Evolutionary conservation across 495 filamentous ascomycete species (phyloP), one percentile per base, ranked within the genome.

Genomic region (Massariosphaeria phaeospora): DNA sequence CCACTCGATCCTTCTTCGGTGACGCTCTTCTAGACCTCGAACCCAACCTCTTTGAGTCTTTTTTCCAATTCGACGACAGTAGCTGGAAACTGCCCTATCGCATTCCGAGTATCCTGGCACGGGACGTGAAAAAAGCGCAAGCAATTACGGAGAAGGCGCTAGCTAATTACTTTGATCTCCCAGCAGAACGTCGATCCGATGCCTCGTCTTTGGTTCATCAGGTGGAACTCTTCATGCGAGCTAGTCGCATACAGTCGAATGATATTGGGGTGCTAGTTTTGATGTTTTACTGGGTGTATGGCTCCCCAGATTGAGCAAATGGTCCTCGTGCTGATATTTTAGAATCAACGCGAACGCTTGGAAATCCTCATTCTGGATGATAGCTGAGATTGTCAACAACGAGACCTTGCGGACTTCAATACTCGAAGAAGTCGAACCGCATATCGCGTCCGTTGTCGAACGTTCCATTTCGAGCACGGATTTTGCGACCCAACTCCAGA

Each of bases 361-460:
- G 18, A 63, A 64, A 33, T 48, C 53, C 0, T 45, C 62, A n/a
- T 68, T 68, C 45, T 68, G 66, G 66, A 33, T 65, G 38, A 48
- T 70, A 0, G 45, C 18, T 23, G 60, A 63, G 18, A 55, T 67
- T 2, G 17, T 67, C 11, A 26, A 61, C 61, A 55, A 21, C 23
- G 11, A n/a, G 9, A 33, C 3, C 3, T 26, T 30, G n/a, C 12
- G 43, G 17, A 21, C 12, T 15, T 2, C 6, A 21, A 18, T 42
- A 10, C 9, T n/a, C 12, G 39, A 42, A 7, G 39, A 42, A 23
- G 18, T 42, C 4, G 21, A 15, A 3, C 39, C 39, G 4, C 39
- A 21, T 21, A 3, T 42, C 11, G 11, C 39, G 17, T 21, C 3
- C 10, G n/a, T n/a, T n/a, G n/a, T n/a, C n/a, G n/a, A n/a, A n/a